Percentiles rank a stretch among this genome's conserved stretches.
Conservation (phyloP, 192 early-diverging fungal species). For the Helicostylum pulchrum region DNA sequence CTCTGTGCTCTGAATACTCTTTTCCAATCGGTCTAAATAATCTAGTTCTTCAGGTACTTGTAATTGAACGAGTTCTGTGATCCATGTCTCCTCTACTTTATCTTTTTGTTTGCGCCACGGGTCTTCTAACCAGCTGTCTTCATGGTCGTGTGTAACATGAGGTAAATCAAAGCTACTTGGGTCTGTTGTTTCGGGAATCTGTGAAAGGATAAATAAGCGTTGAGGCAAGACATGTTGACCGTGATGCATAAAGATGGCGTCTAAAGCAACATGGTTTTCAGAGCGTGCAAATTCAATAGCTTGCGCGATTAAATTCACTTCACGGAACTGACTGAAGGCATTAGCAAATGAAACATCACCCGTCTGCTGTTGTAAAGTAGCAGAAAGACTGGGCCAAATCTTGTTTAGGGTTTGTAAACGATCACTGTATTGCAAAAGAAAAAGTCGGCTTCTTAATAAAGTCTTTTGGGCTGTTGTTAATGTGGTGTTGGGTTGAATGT, state of each 20-base stretch:
- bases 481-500: constrained; percentile 11
- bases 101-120: constrained; percentile 60
- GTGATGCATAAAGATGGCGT: constrained; percentile 61
- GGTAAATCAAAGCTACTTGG: constrained; percentile 39
- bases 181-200: constrained; percentile 59
- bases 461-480: constrained; percentile 28
- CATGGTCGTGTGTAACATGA: constrained; percentile 24
- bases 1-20: constrained; percentile 28
- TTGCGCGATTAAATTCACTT: constrained; percentile 55
- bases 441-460: constrained; percentile 49
- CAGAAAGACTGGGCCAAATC: constrained; percentile 34
- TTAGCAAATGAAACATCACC: constrained; percentile 34
- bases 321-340: constrained; percentile 55
- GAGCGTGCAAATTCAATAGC: constrained; percentile 56
- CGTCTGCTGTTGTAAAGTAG: background rate
- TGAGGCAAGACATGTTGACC: constrained; percentile 55
- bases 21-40: constrained; percentile 35
- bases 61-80: constrained; percentile 40
- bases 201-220: constrained; percentile 54
- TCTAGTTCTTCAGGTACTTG: constrained; percentile 31
- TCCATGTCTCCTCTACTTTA: constrained; percentile 49
- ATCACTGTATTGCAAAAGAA: constrained; percentile 59
- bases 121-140: constrained; percentile 41
- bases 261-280: constrained; percentile 55
- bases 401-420: constrained; percentile 59